A percentile compares a stretch with the other conserved stretches of the same genome.
Conservation (phyloP, 1,284 basidiomycete genomes). For the Puccinia polysora region DNA sequence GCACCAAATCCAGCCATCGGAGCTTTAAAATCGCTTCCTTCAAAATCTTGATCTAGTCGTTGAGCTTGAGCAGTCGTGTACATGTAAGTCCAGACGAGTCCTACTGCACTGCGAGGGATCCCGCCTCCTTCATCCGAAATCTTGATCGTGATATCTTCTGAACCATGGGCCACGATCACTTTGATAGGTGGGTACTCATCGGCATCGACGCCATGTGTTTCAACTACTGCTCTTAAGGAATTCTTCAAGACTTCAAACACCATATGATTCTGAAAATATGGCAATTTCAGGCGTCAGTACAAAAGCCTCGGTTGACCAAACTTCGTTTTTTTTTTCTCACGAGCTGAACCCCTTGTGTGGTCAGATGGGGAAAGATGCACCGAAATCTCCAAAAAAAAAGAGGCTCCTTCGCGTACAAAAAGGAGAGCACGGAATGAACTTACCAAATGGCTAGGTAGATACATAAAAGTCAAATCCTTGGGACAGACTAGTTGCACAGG, state of each 20-base stretch:
- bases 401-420: too few species aligned
- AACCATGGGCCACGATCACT: slow-evolving; percentile 88
- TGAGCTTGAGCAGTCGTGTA: slow-evolving; percentile 95
- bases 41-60: slow-evolving; percentile 78
- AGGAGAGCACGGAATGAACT: too few species aligned
- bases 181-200: slow-evolving; percentile 86
- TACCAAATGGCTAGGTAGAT: slow-evolving; percentile 80
- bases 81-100: slow-evolving; percentile 96
- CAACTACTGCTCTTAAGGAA: slow-evolving; percentile 91
- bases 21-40: slow-evolving; percentile 89
- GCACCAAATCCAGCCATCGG: slow-evolving; percentile 95
- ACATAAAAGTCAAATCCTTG: slow-evolving; percentile 78
- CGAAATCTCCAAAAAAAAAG: too few species aligned
- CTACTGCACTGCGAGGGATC: slow-evolving; percentile 85
- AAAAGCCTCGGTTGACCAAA: too few species aligned
- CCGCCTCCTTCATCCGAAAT: slow-evolving; percentile 95
- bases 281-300: neutral
- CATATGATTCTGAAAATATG: slow-evolving; percentile 70
- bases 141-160: slow-evolving; percentile 94
- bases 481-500: slow-evolving; percentile 96
- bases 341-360: too few species aligned
- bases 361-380: too few species aligned
- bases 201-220: slow-evolving; percentile 77
- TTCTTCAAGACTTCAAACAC: slow-evolving; percentile 98
- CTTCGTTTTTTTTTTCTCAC: too few species aligned